Conservation (phyloP, 805 yeast species). For the Komagataella pastoris region DNA sequence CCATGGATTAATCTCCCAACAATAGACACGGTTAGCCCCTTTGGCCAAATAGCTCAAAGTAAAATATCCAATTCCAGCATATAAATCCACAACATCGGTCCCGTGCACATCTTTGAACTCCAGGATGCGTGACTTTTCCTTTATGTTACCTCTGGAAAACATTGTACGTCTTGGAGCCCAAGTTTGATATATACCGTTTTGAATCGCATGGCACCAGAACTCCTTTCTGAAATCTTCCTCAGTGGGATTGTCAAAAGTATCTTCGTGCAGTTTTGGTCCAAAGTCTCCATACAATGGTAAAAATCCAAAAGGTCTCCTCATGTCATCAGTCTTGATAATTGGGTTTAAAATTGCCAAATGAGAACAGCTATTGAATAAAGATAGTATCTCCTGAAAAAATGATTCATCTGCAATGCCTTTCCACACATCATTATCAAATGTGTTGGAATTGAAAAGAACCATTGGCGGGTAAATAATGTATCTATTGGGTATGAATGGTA, state of each 20-base stretch:
- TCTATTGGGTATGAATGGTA: slow-evolving; percentile 28
- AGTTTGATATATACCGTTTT: slow-evolving; percentile 62
- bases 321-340: slow-evolving; percentile 22
- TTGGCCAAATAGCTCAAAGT: slow-evolving; percentile 50
- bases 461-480: slow-evolving; percentile 60
- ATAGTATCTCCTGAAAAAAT: slow-evolving; percentile 7
- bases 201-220: slow-evolving; percentile 61
- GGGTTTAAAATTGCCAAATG: slow-evolving; percentile 68
- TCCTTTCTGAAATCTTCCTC: slow-evolving; percentile 31
- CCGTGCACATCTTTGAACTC: slow-evolving; percentile 21
- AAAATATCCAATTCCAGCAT: slow-evolving; percentile 82
- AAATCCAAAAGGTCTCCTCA: slow-evolving; percentile 50
- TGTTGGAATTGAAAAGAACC: slow-evolving; percentile 37
- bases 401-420: slow-evolving; percentile 8
- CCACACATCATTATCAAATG: slow-evolving; percentile 31
- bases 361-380: slow-evolving; percentile 15
- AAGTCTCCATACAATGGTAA: slow-evolving; percentile 53
- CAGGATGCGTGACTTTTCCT: slow-evolving; percentile 61
- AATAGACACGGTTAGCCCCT: slow-evolving; percentile 38
- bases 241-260: slow-evolving; percentile 22
- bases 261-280: slow-evolving; percentile 27
- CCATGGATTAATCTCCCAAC: slow-evolving; percentile 86
- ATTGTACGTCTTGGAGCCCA: slow-evolving; percentile 84
- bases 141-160: slow-evolving; percentile 81
- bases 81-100: slow-evolving; percentile 49